Base-by-base conservation (phyloP, 2,329 filamentous ascomycete genomes). In the Pseudogymnoascus sp. region DNA sequence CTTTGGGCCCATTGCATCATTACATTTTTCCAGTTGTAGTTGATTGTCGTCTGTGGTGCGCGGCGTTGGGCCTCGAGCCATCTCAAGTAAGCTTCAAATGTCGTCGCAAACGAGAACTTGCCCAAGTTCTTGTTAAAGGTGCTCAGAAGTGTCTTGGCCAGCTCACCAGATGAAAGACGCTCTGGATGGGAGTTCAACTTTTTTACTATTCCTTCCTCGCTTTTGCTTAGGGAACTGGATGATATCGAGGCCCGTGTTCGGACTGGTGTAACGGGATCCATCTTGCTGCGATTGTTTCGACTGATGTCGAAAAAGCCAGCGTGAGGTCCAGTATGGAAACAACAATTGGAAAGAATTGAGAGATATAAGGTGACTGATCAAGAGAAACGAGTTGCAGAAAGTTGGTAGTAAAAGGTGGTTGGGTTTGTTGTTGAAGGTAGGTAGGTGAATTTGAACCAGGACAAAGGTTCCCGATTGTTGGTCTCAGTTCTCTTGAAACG, bases 61-160 rank as follows among this genome's bases (percentile, higher is more conserved):
- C 47, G 42, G 11, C 68, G 68, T 23, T 72, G 69, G 1, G 68
- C 60, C 36, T 71, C 68, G 8, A 72, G 66, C 71, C 69, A 72
- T 14, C 66, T 64, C 39, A 71, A 62, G 37, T 71, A 72, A 8
- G 67, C 61, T 1, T 29, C 59, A n/a, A 70, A 45, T 1, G 65
- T 69, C 8, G 18, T 42, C 10, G 59, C 54, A 29, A 42, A 57
- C 16, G 69, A 65, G 7, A 65, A 64, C 16, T 34, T 57, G 1
- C 60, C 51, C n/a, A 71, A 29, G 26, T 45, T 63, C 34, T 65
- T 67, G n/a, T 67, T 66, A 2, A 72, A 60, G 4, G 62, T 42
- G 16, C 63, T 66, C n/a, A 71, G 62, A 4, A 67, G 62, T 31
- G 68, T 64, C 5, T 60, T 51, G 23, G 64, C 39, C 12, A 72